Evolutionary conservation across 2,329 filamentous ascomycete species (phyloP), one percentile per base, ranked within the genome.

Genomic region (Talaromyces sp.): DNA sequence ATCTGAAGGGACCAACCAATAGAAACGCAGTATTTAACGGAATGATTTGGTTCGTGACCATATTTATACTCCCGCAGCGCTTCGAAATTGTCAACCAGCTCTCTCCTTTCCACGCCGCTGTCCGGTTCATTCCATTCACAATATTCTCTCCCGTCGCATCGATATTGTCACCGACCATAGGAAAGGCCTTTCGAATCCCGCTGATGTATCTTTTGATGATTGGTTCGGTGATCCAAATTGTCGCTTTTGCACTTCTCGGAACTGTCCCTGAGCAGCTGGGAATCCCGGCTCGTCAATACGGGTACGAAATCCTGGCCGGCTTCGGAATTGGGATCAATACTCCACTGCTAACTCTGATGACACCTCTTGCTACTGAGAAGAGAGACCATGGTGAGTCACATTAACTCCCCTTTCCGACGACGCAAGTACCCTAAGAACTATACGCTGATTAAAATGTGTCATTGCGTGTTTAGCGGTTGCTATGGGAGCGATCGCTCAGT

Each of bases 291-390:
- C 58, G 63, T 2, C 66, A 74, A 50, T 75, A 74, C 59, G 75
- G 72, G 10, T 77, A 73, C 51, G 66, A 78, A 58, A 69, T 70
- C 2, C 64, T 78, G 10, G 70, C 76, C 64, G 76, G 75, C 12
- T 69, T 75, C 23, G 75, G 76, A 3, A 73, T 77, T 59, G 76
- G 73, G 3, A 66, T 76, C 12, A 55, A 28, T 10, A 54, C 27
- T 23, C 27, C 33, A 6, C 31, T 60, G 31, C 10, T 60, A 9
- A 55, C 28, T n/a, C 30, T 60, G 27, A 55, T 55, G 31, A 55
- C 58, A 30, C 58, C 58, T 23, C 55, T 55, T 28, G 51, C 58
- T 12, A 34, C 40, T 5, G 58, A 60, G 23, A 36, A 47, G 14
- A 30, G 51, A 47, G 50, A 60, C 23, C 10, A 54, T 61, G n/a